Percentiles rank a stretch among this genome's conserved stretches.
These are phyloP conservation scores for Sarocladiaceae sp. DNA, from an alignment of 2,329 filamentous ascomycete species.

Conservation along the genomic window DNA sequence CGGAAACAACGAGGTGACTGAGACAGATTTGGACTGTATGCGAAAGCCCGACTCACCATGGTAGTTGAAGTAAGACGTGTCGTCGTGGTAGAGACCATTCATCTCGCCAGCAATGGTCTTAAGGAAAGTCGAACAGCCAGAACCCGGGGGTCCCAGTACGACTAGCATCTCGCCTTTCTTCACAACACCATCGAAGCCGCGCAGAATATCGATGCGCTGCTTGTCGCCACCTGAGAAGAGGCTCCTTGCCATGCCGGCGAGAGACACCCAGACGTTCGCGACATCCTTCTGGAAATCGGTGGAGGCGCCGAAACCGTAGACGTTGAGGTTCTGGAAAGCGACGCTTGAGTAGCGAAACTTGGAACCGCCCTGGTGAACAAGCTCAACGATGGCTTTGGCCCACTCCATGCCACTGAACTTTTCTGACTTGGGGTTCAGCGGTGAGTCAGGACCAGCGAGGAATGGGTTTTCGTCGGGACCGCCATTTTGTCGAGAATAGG, in stretches of 20 bases:
- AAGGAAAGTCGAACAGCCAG: constrained; percentile 77
- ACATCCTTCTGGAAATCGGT: constrained; percentile 69
- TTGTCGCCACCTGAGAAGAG: constrained; percentile 46
- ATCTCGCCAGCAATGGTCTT: constrained; percentile 82
- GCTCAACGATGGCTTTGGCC: constrained; percentile 52
- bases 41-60: constrained; percentile 47
- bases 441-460: constrained; percentile 38
- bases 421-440: constrained; percentile 44
- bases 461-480: constrained; percentile 42
- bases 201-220: constrained; percentile 61
- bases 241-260: constrained; percentile 35
- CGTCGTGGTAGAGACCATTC: constrained; percentile 68
- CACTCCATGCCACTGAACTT: constrained; percentile 51
- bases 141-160: constrained; percentile 64
- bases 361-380: constrained; percentile 45
- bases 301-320: constrained; percentile 59
- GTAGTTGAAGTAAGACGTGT: constrained; percentile 72
- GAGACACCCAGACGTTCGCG: constrained; percentile 52
- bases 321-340: constrained; percentile 60
- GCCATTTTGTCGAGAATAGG: constrained; percentile 44
- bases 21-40: background rate
- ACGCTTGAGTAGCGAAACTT: constrained; percentile 57
- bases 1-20: background rate
- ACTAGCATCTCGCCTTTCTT: constrained; percentile 69
- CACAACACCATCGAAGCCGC: constrained; percentile 61